phyloP scores from a whole-genome alignment of 2,329 filamentous ascomycete genomes.

The Sporothrix curviconia region DNA sequence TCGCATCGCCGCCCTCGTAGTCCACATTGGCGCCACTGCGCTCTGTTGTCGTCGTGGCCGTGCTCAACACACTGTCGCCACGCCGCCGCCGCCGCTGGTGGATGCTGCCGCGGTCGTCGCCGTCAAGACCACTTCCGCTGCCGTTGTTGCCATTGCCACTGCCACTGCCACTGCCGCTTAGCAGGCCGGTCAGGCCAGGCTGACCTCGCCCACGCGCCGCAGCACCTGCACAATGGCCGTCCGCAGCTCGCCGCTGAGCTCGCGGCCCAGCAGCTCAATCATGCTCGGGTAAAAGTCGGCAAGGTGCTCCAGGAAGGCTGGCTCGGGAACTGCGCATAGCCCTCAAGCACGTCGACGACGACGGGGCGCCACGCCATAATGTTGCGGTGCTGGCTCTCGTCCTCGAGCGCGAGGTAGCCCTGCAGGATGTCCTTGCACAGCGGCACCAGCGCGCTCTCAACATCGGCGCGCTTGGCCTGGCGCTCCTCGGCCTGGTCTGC shows the following conservation, averaged over 20 bases:
- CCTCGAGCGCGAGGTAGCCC: slow-evolving; percentile 78
- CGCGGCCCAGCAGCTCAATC: slow-evolving; percentile 74
- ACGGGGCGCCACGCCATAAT: slow-evolving; percentile 96
- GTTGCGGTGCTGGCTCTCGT: slow-evolving; percentile 94
- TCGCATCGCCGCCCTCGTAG: slow-evolving; percentile 22
- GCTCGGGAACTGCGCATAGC: slow-evolving; percentile 74
- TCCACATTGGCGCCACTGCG: slow-evolving; percentile 15
- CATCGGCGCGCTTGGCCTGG: slow-evolving; percentile 69
- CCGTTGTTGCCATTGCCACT: too few species aligned
- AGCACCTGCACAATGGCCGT: slow-evolving; percentile 70
- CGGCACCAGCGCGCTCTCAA: slow-evolving; percentile 86
- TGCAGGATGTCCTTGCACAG: slow-evolving; percentile 91
- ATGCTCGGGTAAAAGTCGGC: slow-evolving; percentile 78
- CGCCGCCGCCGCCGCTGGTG: slow-evolving; percentile 10
- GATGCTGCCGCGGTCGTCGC: slow-evolving; percentile 1
- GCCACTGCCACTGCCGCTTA: background rate
- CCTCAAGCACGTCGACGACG: slow-evolving; percentile 92
- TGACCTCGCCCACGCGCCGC: slow-evolving; percentile 74
- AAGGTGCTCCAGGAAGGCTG: slow-evolving; percentile 74
- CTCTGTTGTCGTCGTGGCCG: slow-evolving; percentile 14
- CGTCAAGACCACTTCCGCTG: too few species aligned
- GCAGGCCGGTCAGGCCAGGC: slow-evolving; percentile 50
- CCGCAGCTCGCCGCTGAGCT: slow-evolving; percentile 74
- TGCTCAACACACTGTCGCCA: slow-evolving; percentile 19
- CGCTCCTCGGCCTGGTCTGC: slow-evolving; percentile 80